A percentile compares a stretch with the other conserved stretches of the same genome.
Conservation (phyloP, 2,329 filamentous ascomycete genomes). For the Gaeumannomyces tritici region DNA sequence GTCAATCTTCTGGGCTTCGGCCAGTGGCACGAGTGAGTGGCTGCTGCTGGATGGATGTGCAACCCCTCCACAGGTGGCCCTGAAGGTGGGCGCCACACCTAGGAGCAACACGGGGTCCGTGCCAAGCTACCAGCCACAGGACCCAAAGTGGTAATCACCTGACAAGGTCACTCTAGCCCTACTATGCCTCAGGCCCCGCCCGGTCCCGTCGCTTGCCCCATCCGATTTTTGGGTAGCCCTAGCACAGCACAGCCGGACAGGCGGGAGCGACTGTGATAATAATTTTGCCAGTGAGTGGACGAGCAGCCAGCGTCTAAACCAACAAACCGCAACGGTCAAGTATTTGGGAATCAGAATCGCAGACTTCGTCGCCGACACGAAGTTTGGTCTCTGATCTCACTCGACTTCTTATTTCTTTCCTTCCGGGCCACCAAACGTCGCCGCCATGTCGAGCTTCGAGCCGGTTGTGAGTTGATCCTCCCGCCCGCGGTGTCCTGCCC, state of each 20-base stretch:
- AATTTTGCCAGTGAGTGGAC: slow-evolving; percentile 5
- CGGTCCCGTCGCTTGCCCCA: not conserved
- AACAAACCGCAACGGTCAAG: slow-evolving; percentile 5
- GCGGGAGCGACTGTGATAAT: not conserved
- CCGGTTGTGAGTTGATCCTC: slow-evolving; percentile 50
- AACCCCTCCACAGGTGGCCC: not conserved
- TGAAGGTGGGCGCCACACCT: not conserved
- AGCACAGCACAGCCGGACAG: slow-evolving; percentile 1
- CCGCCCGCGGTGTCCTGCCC: not conserved
- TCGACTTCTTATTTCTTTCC: slow-evolving; percentile 6
- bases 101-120: no score
- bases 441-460: slow-evolving; percentile 61
- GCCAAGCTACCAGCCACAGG: not conserved
- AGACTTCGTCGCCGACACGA: slow-evolving; percentile 12
- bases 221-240: slow-evolving; percentile 1
- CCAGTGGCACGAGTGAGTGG: no score
- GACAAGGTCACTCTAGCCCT: slow-evolving; percentile 4
- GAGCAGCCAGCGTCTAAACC: slow-evolving; percentile 6
- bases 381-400: slow-evolving; percentile 11
- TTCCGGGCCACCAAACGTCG: not conserved
- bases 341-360: slow-evolving; percentile 8
- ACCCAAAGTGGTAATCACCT: not conserved
- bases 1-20: not conserved
- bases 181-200: slow-evolving; percentile 2
- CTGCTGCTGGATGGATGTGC: no score